Evolutionary conservation across 2,329 filamentous ascomycete genomes (phyloP).

Genomic region (Colletotrichum trifolii): DNA sequence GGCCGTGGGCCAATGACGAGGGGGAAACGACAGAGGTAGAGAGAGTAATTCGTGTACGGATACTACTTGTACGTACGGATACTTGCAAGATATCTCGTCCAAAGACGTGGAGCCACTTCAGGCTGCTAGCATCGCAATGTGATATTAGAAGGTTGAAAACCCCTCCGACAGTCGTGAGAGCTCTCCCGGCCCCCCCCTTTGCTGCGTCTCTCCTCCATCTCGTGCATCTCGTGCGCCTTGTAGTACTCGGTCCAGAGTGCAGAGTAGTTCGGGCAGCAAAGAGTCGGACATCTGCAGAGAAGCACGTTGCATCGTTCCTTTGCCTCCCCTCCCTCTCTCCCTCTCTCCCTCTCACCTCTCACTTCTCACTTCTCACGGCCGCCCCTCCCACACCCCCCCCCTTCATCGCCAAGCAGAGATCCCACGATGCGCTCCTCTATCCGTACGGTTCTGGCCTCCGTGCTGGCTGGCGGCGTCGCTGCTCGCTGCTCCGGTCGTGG

Average conservation of each 20-base stretch:
- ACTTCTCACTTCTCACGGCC: not conserved
- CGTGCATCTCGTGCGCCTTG: too few species aligned
- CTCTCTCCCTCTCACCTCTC: constrained; percentile 1
- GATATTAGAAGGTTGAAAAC: constrained; percentile 15
- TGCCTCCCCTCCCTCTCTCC: not conserved
- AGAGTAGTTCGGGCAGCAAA: too few species aligned
- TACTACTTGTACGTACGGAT: too few species aligned
- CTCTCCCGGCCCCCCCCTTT: too few species aligned
- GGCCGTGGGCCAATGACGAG: not conserved
- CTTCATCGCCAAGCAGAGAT: constrained; percentile 13
- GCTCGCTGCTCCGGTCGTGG: not conserved
- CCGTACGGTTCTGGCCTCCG: constrained; percentile 19
- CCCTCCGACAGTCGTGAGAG: not conserved
- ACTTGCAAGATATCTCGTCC: not conserved
- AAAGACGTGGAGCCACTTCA: not conserved
- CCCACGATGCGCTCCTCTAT: constrained; percentile 21
- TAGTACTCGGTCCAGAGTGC: too few species aligned
- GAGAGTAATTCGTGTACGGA: too few species aligned
- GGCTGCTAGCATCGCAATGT: constrained; percentile 19
- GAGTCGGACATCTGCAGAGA: constrained; percentile 2
- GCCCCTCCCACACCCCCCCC: constrained; percentile 14
- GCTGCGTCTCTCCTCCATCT: too few species aligned
- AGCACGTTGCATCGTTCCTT: constrained; percentile 8
- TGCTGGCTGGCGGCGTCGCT: not conserved
- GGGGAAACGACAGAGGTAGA: not conserved